These are phyloP conservation scores for Dictyostelium purpureum DNA, from an alignment of 78 protist genomes.

Conservation along the genomic window DNA sequence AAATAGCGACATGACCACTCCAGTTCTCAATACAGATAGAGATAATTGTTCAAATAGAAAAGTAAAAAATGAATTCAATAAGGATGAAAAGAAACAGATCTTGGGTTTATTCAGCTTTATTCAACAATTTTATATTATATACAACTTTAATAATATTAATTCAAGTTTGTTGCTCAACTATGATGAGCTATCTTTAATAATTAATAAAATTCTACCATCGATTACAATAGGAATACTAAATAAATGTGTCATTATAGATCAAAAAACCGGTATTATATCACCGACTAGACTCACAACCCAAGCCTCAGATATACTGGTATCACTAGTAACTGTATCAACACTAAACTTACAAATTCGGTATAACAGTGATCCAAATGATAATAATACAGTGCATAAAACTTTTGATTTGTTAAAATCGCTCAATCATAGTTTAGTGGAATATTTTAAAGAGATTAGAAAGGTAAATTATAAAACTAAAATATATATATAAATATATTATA, in stretches of 20 bases:
- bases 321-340: neutral
- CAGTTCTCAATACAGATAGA: no score
- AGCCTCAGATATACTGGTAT: neutral
- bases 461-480: neutral
- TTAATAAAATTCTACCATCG: neutral
- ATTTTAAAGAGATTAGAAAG: neutral
- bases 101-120: no score
- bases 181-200: neutral
- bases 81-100: no score
- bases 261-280: neutral
- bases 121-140: no score
- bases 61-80: no score
- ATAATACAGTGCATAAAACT: neutral
- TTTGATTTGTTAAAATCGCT: neutral
- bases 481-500: neutral
- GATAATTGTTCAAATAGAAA: no score
- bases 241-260: neutral
- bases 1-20: no score
- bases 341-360: neutral
- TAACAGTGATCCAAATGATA: no score
- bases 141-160: no score
- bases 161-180: neutral
- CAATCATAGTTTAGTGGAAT: neutral
- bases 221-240: neutral
- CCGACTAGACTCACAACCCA: conserved; percentile 22